phyloP scores from a whole-genome alignment of 768 basidiomycete genomes.

The Boletus edulis region DNA sequence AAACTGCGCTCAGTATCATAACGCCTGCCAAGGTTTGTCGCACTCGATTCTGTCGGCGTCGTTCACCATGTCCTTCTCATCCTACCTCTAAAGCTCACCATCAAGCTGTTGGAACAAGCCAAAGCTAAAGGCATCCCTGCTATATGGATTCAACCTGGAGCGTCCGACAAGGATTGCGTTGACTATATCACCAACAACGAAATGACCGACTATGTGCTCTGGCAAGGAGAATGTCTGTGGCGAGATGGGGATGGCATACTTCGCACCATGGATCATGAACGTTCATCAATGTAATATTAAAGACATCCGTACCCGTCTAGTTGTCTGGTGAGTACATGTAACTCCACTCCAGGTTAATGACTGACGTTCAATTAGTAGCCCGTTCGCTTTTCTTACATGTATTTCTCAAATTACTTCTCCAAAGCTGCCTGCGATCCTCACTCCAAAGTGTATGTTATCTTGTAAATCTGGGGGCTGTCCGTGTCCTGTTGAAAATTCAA shows the following conservation, averaged over 20 bases:
- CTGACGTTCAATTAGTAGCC: too few relatives aligned
- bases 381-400: too few relatives aligned
- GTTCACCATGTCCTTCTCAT: background rate
- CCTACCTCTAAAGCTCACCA: constrained; percentile 56
- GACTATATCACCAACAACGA: constrained; percentile 65
- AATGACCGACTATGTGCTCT: constrained; percentile 66
- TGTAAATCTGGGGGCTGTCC: too few relatives aligned
- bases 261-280: constrained; percentile 21
- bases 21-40: constrained; percentile 64
- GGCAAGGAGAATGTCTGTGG: constrained; percentile 81
- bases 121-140: constrained; percentile 69
- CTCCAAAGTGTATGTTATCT: too few relatives aligned
- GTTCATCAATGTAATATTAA: constrained; percentile 15
- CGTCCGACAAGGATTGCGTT: constrained; percentile 64
- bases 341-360: background rate
- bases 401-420: too few relatives aligned
- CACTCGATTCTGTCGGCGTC: background rate
- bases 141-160: constrained; percentile 90
- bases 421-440: too few relatives aligned
- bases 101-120: constrained; percentile 62
- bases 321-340: background rate
- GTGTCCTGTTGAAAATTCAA: too few relatives aligned
- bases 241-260: constrained; percentile 66
- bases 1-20: constrained; percentile 76
- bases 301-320: background rate